Percentiles rank a stretch among this genome's conserved stretches.
phyloP scores from a whole-genome alignment of 2,329 filamentous ascomycete genomes.

The Exophiala dermatitidis region DNA sequence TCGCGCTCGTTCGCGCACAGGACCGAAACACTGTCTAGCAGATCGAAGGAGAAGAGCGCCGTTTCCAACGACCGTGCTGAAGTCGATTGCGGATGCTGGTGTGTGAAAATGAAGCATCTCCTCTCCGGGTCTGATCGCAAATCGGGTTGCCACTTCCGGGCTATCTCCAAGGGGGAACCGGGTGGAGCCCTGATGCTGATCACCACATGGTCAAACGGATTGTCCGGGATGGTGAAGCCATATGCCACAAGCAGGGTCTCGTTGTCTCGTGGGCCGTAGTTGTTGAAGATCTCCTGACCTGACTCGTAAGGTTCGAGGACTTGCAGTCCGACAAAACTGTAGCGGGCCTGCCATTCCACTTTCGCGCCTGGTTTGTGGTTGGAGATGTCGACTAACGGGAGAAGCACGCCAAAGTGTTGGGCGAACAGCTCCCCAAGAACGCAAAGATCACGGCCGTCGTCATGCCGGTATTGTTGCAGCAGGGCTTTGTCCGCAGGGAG shows the following conservation, averaged over 20 bases:
- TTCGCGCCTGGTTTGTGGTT: constrained; percentile 60
- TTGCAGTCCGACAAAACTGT: constrained; percentile 35
- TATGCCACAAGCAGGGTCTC: constrained; percentile 53
- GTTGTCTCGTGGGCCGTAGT: constrained; percentile 70
- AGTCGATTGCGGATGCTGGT: constrained; percentile 38
- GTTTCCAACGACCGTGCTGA: constrained; percentile 33
- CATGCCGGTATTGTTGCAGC: constrained; percentile 25
- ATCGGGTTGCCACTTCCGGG: constrained; percentile 29
- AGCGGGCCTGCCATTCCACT: constrained; percentile 51
- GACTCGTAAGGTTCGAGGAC: constrained; percentile 43
- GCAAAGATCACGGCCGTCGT: constrained; percentile 26
- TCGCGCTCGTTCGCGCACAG: constrained; percentile 39
- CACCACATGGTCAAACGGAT: constrained; percentile 40
- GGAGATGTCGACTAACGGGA: constrained; percentile 64
- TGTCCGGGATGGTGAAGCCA: constrained; percentile 39
- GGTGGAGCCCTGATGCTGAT: constrained; percentile 36
- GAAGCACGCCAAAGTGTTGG: constrained; percentile 60
- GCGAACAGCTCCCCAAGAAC: constrained; percentile 35
- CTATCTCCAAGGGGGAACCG: constrained; percentile 35
- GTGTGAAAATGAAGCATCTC: constrained; percentile 41
- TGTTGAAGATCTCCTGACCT: constrained; percentile 56
- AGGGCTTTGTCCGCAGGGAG: constrained; percentile 22
- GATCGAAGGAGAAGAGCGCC: constrained; percentile 38
- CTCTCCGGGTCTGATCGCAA: constrained; percentile 31
- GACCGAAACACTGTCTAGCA: constrained; percentile 38